Percentiles rank a stretch among this genome's conserved stretches.
Conservation (phyloP, 1,284 basidiomycete species). For the Microstroma glucosiphilum region DNA sequence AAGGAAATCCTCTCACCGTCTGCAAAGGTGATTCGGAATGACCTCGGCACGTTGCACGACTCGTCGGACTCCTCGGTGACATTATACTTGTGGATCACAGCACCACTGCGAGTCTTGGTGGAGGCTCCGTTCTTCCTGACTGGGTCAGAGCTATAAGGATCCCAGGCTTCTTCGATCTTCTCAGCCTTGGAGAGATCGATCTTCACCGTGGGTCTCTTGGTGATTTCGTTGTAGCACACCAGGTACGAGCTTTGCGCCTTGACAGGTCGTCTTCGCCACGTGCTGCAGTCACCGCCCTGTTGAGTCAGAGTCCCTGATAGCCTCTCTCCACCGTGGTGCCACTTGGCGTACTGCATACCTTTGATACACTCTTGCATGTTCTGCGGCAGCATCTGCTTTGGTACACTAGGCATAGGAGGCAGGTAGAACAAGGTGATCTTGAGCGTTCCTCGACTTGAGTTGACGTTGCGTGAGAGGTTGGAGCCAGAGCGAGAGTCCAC, state of each 20-base stretch:
- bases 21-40: conserved; percentile 77
- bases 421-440: conserved; percentile 63
- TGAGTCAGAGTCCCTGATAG: conserved; percentile 84
- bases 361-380: conserved; percentile 84
- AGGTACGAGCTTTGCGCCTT: conserved; percentile 79
- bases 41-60: conserved; percentile 65
- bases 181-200: conserved; percentile 83
- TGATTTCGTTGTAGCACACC: conserved; percentile 88
- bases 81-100: conserved; percentile 7
- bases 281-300: conserved; percentile 86
- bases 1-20: conserved; percentile 76
- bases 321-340: conserved; percentile 71
- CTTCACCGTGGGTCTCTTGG: conserved; percentile 78
- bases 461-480: conserved; percentile 32
- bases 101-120: conserved; percentile 14
- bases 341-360: conserved; percentile 78
- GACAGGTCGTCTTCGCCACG: conserved; percentile 79
- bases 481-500: conserved; percentile 22
- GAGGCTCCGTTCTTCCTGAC: conserved; percentile 10
- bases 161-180: conserved; percentile 68
- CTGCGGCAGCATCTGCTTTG: conserved; percentile 71
- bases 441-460: conserved; percentile 37
- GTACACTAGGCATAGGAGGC: conserved; percentile 76
- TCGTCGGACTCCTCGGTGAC: conserved; percentile 61
- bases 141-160: conserved; percentile 40